Evolutionary conservation across 495 filamentous ascomycete genomes (phyloP).

Genomic region (Xylaria longipes): DNA sequence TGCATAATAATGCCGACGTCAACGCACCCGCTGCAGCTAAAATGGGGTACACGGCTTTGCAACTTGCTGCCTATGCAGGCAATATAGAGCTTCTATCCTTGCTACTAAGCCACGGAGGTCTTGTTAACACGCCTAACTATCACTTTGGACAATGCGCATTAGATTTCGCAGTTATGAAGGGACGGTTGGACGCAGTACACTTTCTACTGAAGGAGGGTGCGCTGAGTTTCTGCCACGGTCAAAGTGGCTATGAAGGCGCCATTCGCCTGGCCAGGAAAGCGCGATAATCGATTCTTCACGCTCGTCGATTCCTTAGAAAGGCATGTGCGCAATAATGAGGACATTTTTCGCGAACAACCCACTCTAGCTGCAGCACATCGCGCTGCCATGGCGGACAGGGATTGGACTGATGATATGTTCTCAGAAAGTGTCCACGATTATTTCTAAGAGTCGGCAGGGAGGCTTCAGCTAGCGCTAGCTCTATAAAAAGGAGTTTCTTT

Average conservation of each 20-base stretch:
- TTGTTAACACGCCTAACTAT: slow-evolving; percentile 23
- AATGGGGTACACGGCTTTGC: slow-evolving; percentile 17
- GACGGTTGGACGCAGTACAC: slow-evolving; percentile 30
- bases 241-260: slow-evolving; percentile 31
- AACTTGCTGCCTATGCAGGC: background rate
- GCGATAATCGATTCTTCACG: background rate
- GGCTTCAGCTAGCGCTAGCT: no score
- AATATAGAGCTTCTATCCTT: slow-evolving; percentile 27
- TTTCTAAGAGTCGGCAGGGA: no score
- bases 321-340: background rate
- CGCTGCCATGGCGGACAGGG: background rate
- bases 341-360: background rate
- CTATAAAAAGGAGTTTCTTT: no score
- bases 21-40: slow-evolving; percentile 18
- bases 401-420: background rate
- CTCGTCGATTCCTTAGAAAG: background rate
- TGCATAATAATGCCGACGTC: slow-evolving; percentile 24
- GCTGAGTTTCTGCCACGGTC: slow-evolving; percentile 20
- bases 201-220: slow-evolving; percentile 29
- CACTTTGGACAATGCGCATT: background rate
- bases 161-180: slow-evolving; percentile 17
- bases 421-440: background rate
- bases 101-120: slow-evolving; percentile 31
- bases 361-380: background rate
- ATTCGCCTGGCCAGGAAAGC: background rate